Evolutionary conservation across 352 stramenopile species (phyloP), one percentile per base, ranked within the genome.

Genomic region (Phytophthora citricola): DNA sequence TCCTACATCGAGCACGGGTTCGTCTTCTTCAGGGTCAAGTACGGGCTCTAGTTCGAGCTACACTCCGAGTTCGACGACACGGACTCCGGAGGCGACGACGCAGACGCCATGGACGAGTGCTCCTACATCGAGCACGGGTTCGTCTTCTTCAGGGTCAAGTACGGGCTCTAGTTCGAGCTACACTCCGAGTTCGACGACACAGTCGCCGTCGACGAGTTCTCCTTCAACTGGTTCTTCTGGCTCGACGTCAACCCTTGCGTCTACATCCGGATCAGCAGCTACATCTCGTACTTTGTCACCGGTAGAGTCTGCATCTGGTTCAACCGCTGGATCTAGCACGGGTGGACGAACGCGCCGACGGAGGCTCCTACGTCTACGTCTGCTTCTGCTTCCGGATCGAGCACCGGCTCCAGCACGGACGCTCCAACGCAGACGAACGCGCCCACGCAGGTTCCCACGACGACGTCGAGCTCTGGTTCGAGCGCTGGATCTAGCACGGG

Each of bases 71-170:
- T 45, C 46, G 1, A 62, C 60, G 9, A 51, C 56, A 2, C 26
- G 6, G 15, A 64, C 62, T 10, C 32, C 57, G 1, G 46, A 47
- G 14, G 51, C 58, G 26, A 63, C 58, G 5, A 52, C 63, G 15
- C 50, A 14, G 31, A 45, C 44, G 12, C 15, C 55, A 17, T 44
- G 52, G 31, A 45, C 20, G n/a, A 39, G 32, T 29, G n/a, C 24
- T 20, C 54, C 27, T 22, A 41, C 44, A 7, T 31, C 48, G 1
- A 10, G 3, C 31, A 48, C 29, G 6, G 29, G 39, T 22, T 49
- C 27, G 26, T 31, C 34, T 31, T 45, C 43, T 27, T 32, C 22
- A 14, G 34, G 12, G 15, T 52, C 38, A 14, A 51, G 26, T 14
- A 26, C 34, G 20, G 58, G 43, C 1, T 47, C 48, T 14, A 60